These are phyloP conservation scores for Albugo laibachii DNA, from an alignment of 352 stramenopile species.

Conservation along the genomic window DNA sequence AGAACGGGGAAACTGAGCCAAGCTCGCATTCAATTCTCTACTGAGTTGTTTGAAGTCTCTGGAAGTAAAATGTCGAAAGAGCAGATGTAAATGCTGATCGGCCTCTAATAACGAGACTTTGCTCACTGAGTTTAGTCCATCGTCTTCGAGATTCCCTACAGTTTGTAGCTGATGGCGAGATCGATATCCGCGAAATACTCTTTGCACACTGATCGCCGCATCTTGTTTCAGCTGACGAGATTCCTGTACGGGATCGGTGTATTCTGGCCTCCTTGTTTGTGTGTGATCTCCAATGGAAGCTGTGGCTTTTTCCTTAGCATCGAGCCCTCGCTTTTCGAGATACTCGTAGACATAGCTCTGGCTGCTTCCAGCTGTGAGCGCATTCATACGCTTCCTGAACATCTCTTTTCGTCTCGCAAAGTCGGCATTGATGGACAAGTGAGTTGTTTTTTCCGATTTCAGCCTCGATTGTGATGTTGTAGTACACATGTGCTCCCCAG, in stretches of 20 bases:
- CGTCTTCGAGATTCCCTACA: background rate
- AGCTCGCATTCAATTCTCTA: too few species aligned
- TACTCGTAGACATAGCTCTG: slow-evolving; percentile 61
- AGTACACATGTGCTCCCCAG: background rate
- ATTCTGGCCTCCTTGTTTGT: slow-evolving; percentile 1
- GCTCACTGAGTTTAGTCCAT: background rate
- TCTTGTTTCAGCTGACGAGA: slow-evolving; percentile 1
- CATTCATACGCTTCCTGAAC: slow-evolving; percentile 59
- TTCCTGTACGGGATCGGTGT: background rate
- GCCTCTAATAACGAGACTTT: background rate
- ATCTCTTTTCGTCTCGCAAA: slow-evolving; percentile 50
- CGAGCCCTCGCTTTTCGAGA: slow-evolving; percentile 15
- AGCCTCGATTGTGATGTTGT: background rate
- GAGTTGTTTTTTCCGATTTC: too few species aligned
- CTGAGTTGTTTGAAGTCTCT: too few species aligned
- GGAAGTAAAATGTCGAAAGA: background rate
- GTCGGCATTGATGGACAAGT: slow-evolving; percentile 15
- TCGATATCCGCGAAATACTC: slow-evolving; percentile 11
- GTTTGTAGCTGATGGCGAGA: background rate
- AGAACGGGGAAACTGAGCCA: too few species aligned
- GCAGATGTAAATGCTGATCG: background rate
- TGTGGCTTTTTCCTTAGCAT: slow-evolving; percentile 7
- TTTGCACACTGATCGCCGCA: slow-evolving; percentile 8
- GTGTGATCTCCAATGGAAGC: too few species aligned
- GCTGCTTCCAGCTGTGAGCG: slow-evolving; percentile 32